Evolutionary conservation across 2,329 filamentous ascomycete genomes (phyloP).

Genomic region (Phialophora tarda): DNA sequence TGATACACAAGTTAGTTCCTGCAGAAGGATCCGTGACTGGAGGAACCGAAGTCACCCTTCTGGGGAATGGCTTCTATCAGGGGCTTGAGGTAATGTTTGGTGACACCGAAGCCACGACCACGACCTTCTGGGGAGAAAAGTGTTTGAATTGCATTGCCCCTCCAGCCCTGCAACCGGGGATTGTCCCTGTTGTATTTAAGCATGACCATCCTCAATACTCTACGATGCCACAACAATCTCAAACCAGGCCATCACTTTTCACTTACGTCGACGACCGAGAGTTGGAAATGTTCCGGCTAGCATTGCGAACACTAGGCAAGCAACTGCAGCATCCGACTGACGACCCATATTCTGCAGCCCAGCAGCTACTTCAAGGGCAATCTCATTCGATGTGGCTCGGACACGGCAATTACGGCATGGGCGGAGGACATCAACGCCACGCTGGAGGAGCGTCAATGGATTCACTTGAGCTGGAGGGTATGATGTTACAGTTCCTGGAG

Average conservation of each 20-base stretch:
- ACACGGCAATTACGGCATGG: conserved; percentile 46
- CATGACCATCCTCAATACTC: conserved; percentile 58
- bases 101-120: conserved; percentile 69
- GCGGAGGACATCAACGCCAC: conserved; percentile 54
- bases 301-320: conserved; percentile 53
- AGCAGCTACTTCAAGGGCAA: conserved; percentile 47
- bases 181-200: conserved; percentile 73
- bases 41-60: conserved; percentile 83
- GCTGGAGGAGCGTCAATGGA: conserved; percentile 50
- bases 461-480: conserved; percentile 64
- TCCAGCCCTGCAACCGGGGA: conserved; percentile 69
- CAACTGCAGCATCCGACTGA: conserved; percentile 56
- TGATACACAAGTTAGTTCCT: conserved; percentile 83
- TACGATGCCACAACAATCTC: conserved; percentile 50
- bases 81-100: conserved; percentile 87
- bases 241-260: conserved; percentile 62
- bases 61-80: conserved; percentile 80
- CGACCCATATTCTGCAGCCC: conserved; percentile 55
- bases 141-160: conserved; percentile 81
- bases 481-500: conserved; percentile 75
- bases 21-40: conserved; percentile 80
- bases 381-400: conserved; percentile 36
- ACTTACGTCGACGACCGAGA: conserved; percentile 67
- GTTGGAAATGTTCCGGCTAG: conserved; percentile 54
- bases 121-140: conserved; percentile 79